Base-by-base conservation (phyloP, 129 eudicot genomes). In the Pulicaria dysenterica region DNA sequence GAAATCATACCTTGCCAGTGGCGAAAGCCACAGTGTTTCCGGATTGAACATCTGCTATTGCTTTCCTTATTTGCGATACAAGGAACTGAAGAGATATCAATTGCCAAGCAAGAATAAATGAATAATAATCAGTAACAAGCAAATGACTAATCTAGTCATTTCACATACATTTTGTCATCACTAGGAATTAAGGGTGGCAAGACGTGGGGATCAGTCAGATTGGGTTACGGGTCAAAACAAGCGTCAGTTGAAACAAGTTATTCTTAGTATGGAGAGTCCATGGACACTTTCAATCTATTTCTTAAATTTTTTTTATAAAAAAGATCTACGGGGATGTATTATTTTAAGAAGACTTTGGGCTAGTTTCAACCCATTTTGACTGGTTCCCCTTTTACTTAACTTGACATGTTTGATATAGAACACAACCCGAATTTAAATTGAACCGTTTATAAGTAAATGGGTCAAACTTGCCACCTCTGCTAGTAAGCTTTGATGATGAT, bases 41-140 rank as follows among this genome's bases (percentile, higher is more conserved):
- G 67, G 88, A 90, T 53, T 85, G 90, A 65, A 83, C 90, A 69
- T 90, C 96, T 70, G 88, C 85, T 72, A 90, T 87, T 75, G 96
- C 96, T 85, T 83, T 90, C 78, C 81, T 85, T 80, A 90, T 90
- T 81, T 90, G 96, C 8, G 96, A 85, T 58, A 90, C 93, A 51
- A 90, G 90, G 77, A 84, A 90, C 96, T 90, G 76, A 59, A 71
- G n/a, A 39, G 36, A 59, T 3, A 24, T 7, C 47, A 72, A 63
- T 54, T 15, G 34, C 56, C 54, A 79, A 72, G 12, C 53, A 75
- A 60, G 39, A 11, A 15, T 5, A 51, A 34, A 75, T 54, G 39
- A 11, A 15, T 5, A 51, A 34, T 5, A 53, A 61, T 67, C 19
- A 70, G 76, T 55, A 58, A 49, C 31, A 24, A 24, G 31, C 31